A percentile compares a stretch with the other conserved stretches of the same genome.
These are phyloP conservation scores for Ilyonectria mors-panacis DNA, from an alignment of 2,329 filamentous ascomycete genomes.

Conservation along the genomic window DNA sequence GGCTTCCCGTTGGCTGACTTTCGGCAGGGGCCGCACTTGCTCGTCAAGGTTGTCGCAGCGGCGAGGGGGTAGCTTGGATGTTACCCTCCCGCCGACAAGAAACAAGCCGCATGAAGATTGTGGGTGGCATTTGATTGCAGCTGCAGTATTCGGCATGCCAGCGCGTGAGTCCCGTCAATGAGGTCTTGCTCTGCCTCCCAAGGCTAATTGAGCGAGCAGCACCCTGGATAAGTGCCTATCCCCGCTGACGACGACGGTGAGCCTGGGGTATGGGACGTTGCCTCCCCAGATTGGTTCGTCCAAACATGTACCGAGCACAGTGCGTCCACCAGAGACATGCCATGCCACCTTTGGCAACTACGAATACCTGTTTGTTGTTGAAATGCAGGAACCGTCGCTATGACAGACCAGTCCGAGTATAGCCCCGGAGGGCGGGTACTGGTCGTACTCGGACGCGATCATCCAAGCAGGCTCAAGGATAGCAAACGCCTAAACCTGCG, in stretches of 20 bases:
- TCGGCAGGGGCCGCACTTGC: slow-evolving; percentile 21
- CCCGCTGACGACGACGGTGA: slow-evolving; percentile 11
- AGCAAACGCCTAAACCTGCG: slow-evolving; percentile 4
- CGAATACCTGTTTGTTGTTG: slow-evolving; percentile 2
- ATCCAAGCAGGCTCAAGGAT: not conserved
- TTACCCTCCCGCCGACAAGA: slow-evolving; percentile 16
- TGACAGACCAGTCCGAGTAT: slow-evolving; percentile 1
- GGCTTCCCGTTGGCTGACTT: slow-evolving; percentile 16
- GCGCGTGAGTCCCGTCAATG: slow-evolving; percentile 12
- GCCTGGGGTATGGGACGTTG: slow-evolving; percentile 17
- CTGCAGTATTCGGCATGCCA: slow-evolving; percentile 11
- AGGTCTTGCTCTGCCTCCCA: not conserved
- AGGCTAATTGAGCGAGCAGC: not conserved
- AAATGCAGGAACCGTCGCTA: slow-evolving; percentile 18
- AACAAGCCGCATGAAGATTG: slow-evolving; percentile 23
- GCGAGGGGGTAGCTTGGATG: slow-evolving; percentile 7
- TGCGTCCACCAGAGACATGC: not conserved
- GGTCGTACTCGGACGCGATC: not conserved
- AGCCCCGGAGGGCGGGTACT: slow-evolving; percentile 11
- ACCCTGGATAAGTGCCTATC: slow-evolving; percentile 7
- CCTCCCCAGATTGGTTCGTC: not conserved
- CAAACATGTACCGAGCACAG: slow-evolving; percentile 1
- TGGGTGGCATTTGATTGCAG: slow-evolving; percentile 26
- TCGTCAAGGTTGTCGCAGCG: slow-evolving; percentile 13
- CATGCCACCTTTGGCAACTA: not conserved